phyloP scores from a whole-genome alignment of 2,329 filamentous ascomycete species.

The Penicillium sp. region DNA sequence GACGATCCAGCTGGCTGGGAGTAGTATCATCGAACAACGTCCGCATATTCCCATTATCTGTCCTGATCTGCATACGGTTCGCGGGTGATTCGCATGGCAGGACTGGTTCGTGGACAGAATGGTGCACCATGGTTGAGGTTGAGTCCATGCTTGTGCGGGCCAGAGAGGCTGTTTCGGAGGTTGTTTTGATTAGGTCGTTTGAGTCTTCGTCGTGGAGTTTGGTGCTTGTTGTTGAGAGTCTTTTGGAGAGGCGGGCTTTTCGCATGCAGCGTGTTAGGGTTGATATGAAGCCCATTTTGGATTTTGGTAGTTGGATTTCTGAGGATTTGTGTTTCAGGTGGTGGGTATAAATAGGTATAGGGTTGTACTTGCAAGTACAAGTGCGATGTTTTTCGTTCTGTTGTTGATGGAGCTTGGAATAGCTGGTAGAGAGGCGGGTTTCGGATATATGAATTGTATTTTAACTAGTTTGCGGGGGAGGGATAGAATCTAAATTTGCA shows the following conservation, averaged over 20 bases:
- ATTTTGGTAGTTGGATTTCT: background rate
- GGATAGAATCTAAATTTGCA: background rate
- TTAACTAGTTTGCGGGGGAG: background rate
- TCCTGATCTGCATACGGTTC: conserved; percentile 7
- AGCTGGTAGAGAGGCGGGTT: background rate
- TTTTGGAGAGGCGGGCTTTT: conserved; percentile 16
- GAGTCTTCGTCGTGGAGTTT: conserved; percentile 19
- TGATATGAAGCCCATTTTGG: conserved; percentile 21
- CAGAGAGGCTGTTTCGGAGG: conserved; percentile 13
- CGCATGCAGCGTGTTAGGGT: conserved; percentile 17
- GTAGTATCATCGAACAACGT: conserved; percentile 12
- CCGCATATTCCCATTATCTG: conserved; percentile 11
- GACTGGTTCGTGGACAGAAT: conserved; percentile 8
- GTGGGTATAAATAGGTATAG: background rate
- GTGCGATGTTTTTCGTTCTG: background rate
- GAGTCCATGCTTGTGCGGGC: conserved; percentile 15
- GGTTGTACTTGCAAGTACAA: too few relatives aligned
- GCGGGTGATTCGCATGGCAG: conserved; percentile 12
- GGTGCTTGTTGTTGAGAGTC: conserved; percentile 13
- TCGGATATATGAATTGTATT: background rate
- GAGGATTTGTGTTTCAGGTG: background rate
- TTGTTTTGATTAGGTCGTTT: conserved; percentile 20
- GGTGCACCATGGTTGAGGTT: conserved; percentile 14
- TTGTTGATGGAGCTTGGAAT: background rate
- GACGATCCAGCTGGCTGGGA: background rate